phyloP scores from a whole-genome alignment of 306 rosid genomes.

The Casuarina equisetifolia region DNA sequence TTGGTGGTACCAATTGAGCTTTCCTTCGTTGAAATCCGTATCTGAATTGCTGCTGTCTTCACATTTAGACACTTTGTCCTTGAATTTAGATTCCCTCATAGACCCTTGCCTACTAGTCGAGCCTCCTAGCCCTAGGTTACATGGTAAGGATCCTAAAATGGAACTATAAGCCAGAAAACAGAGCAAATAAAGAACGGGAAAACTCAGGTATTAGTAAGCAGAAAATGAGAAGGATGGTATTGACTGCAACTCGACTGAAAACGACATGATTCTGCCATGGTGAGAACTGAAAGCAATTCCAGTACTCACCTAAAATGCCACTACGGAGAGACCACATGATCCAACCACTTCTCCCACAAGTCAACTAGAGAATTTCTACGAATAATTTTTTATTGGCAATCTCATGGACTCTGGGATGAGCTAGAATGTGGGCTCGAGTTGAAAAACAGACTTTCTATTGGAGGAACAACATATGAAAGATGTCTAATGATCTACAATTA shows the following conservation, averaged over 20 bases:
- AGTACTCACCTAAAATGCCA: slow-evolving; percentile 11
- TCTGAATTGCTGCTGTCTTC: no score
- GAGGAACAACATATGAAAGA: neutral
- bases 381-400: neutral
- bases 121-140: no score
- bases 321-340: neutral
- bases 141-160: no score
- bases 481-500: neutral
- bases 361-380: slow-evolving; percentile 21
- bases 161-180: no score
- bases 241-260: neutral
- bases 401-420: neutral
- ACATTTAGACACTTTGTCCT: no score
- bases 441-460: neutral
- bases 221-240: neutral
- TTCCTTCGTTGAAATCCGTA: no score
- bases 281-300: slow-evolving; percentile 17
- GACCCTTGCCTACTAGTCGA: no score
- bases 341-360: slow-evolving; percentile 22
- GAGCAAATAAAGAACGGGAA: no score
- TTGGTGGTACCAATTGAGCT: no score
- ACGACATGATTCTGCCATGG: neutral
- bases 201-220: neutral
- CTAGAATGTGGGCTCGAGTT: neutral
- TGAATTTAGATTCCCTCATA: no score